Percentiles rank a stretch among this genome's conserved stretches.
Evolutionary conservation across 805 yeast species (phyloP).

Genomic region (Starmerella roubikii): DNA sequence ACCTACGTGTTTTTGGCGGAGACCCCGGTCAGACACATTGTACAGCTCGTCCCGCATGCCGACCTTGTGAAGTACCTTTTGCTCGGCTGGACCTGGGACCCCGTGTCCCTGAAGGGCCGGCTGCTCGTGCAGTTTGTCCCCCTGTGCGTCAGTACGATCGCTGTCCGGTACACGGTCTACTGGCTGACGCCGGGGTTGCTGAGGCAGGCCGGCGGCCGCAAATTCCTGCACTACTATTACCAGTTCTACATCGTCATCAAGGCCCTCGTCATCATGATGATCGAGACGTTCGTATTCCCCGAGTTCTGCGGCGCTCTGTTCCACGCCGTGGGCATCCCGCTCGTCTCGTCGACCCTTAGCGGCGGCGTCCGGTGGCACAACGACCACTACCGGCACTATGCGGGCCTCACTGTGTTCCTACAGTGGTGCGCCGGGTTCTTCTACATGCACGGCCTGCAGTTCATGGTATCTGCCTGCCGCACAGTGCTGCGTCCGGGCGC

Average conservation of each 20-base stretch:
- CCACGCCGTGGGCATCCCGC: conserved; percentile 36
- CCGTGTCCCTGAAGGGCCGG: not conserved
- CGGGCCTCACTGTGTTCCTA: conserved; percentile 15
- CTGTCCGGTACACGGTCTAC: conserved; percentile 4
- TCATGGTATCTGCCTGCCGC: conserved; percentile 75
- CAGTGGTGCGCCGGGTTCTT: conserved; percentile 67
- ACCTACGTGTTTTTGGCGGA: not conserved
- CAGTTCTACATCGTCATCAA: conserved; percentile 42
- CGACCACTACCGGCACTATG: not conserved
- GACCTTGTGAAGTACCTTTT: not conserved
- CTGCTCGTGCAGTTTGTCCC: not conserved
- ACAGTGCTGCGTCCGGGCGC: conserved; percentile 76
- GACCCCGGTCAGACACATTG: not conserved
- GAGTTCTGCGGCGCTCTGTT: conserved; percentile 69
- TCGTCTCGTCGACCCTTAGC: not conserved
- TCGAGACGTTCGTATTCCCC: conserved; percentile 80
- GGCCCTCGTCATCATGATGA: conserved; percentile 57
- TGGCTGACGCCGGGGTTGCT: conserved; percentile 9
- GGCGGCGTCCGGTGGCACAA: not conserved
- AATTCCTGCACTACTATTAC: conserved; percentile 7
- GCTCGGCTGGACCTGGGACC: not conserved
- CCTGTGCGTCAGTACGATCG: not conserved
- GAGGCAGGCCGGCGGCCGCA: conserved; percentile 5
- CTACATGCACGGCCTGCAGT: conserved; percentile 79
- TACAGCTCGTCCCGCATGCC: too few species aligned